phyloP scores from a whole-genome alignment of 2,329 filamentous ascomycete species.

The Epichloe uncinata region DNA sequence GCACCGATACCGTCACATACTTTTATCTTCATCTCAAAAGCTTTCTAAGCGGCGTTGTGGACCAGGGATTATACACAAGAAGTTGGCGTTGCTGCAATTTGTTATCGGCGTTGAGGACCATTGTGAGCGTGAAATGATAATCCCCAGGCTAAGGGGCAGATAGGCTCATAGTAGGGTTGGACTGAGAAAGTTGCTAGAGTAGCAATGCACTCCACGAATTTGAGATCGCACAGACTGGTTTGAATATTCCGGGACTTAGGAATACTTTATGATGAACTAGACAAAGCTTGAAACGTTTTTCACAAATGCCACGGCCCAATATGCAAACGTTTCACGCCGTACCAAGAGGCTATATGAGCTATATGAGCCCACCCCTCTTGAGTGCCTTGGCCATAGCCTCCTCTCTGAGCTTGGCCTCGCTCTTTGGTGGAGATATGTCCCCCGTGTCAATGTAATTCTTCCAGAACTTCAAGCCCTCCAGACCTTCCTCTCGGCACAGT shows the following conservation, averaged over 20 bases:
- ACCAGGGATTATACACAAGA: background rate
- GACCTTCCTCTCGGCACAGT: conserved; percentile 78
- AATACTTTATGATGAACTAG: too few relatives aligned
- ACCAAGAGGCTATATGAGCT: background rate
- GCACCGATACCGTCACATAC: background rate
- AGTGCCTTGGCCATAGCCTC: conserved; percentile 31
- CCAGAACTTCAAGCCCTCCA: conserved; percentile 91
- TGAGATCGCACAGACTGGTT: too few relatives aligned
- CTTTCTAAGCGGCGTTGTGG: background rate
- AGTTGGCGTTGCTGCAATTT: background rate
- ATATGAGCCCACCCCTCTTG: conserved; percentile 27
- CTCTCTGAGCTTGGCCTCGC: conserved; percentile 18
- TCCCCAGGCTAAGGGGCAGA: background rate
- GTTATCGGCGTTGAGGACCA: background rate
- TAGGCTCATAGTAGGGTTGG: background rate
- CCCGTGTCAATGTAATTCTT: conserved; percentile 53
- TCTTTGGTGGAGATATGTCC: conserved; percentile 19
- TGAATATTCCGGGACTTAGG: too few relatives aligned
- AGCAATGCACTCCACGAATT: too few relatives aligned
- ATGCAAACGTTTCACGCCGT: background rate
- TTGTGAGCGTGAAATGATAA: background rate
- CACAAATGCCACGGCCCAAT: background rate
- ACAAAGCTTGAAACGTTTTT: too few relatives aligned
- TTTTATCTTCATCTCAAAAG: background rate
- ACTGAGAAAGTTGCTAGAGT: background rate